phyloP scores from a whole-genome alignment of 2,329 filamentous ascomycete genomes.

The Fusarium sp. region DNA sequence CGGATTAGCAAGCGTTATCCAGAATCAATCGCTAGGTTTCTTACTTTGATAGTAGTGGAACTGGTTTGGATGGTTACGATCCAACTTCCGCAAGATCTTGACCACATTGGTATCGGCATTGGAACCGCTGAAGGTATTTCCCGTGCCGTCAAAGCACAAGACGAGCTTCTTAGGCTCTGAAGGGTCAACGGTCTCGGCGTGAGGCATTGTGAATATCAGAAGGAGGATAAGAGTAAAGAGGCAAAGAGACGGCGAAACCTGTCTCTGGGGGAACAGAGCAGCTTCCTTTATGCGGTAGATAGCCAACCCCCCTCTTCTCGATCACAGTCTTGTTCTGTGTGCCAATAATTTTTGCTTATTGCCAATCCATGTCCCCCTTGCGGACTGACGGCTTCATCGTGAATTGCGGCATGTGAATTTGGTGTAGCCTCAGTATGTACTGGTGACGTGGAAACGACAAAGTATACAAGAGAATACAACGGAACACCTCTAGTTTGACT shows the following conservation, averaged over 20 bases:
- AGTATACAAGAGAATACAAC: slow-evolving; percentile 1
- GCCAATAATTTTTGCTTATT: background rate
- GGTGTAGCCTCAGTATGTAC: slow-evolving; percentile 8
- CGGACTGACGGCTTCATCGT: background rate
- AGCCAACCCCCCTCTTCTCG: background rate
- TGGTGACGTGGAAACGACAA: background rate
- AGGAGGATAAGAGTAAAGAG: background rate
- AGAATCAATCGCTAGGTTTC: background rate
- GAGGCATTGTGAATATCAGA: slow-evolving; percentile 28
- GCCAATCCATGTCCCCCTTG: background rate
- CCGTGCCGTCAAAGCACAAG: slow-evolving; percentile 63
- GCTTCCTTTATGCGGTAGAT: slow-evolving; percentile 30
- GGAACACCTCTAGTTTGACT: background rate
- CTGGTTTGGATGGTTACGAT: slow-evolving; percentile 58
- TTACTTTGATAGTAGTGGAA: slow-evolving; percentile 64
- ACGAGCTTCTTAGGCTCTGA: slow-evolving; percentile 56
- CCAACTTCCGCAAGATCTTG: slow-evolving; percentile 62
- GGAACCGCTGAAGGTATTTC: slow-evolving; percentile 60
- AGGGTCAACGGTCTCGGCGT: slow-evolving; percentile 21
- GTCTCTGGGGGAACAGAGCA: slow-evolving; percentile 4
- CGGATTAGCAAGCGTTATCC: background rate
- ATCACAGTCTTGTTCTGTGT: background rate
- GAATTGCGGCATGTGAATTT: background rate
- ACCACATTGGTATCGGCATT: slow-evolving; percentile 66
- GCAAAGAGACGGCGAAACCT: background rate